Conservation (phyloP, 73 alveolate species). For the Paramecium octaurelia region DNA sequence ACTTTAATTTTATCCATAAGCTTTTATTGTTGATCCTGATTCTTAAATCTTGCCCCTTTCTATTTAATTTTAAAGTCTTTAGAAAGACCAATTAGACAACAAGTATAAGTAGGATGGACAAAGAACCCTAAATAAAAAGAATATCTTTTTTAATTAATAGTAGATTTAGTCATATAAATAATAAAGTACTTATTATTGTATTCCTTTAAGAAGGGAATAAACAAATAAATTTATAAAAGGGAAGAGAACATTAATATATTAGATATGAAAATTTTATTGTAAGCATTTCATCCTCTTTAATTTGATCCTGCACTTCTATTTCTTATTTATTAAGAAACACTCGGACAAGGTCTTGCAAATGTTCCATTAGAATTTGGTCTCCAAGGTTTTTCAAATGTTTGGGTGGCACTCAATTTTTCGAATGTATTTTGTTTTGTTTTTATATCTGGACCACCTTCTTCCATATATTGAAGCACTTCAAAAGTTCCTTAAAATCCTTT, state of each 20-base stretch:
- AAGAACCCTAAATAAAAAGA: too few species aligned
- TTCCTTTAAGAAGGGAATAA: not conserved
- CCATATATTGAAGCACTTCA: conserved; percentile 9
- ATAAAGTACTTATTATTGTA: not conserved
- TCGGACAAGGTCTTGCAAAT: conserved; percentile 12
- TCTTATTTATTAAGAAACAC: not conserved
- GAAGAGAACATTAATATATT: not conserved
- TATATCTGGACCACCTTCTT: not conserved
- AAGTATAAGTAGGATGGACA: too few species aligned
- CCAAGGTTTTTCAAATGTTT: conserved; percentile 5
- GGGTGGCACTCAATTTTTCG: not conserved
- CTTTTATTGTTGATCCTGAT: too few species aligned
- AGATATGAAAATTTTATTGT: not conserved
- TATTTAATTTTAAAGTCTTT: too few species aligned
- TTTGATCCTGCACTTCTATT: conserved; percentile 2
- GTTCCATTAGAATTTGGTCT: conserved; percentile 34
- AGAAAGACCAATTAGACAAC: too few species aligned
- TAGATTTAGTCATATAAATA: too few species aligned
- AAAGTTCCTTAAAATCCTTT: conserved; percentile 18
- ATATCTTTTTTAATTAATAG: too few species aligned
- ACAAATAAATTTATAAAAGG: not conserved
- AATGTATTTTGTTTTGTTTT: not conserved
- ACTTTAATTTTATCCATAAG: too few species aligned
- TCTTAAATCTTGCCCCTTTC: too few species aligned
- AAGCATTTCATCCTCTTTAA: not conserved